Conservation (phyloP, 2,329 filamentous ascomycete species). For the Xylariaceae sp. region DNA sequence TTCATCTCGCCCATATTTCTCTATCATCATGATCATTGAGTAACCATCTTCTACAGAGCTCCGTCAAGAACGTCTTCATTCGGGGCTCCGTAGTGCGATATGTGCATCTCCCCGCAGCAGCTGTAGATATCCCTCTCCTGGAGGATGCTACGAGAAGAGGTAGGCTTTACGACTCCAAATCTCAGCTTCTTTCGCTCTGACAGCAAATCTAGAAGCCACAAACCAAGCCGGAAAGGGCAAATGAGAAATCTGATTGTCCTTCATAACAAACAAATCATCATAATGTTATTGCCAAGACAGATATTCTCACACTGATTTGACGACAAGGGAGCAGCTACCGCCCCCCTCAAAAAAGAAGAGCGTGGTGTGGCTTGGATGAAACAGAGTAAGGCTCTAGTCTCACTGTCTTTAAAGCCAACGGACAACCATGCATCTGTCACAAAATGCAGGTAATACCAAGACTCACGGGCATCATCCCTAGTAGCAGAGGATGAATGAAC, state of each 20-base stretch:
- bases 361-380: too few relatives aligned
- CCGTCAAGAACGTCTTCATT: constrained; percentile 95
- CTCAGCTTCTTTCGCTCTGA: background rate
- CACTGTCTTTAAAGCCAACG: too few relatives aligned
- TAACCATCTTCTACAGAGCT: constrained; percentile 41
- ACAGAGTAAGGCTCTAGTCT: too few relatives aligned
- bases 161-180: constrained; percentile 29
- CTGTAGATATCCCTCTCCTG: constrained; percentile 79
- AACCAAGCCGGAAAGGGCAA: constrained; percentile 56
- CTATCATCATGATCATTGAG: background rate
- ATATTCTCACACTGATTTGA: too few relatives aligned
- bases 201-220: constrained; percentile 47
- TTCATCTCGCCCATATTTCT: background rate
- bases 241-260: constrained; percentile 25
- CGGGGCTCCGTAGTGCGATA: constrained; percentile 90
- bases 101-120: constrained; percentile 76
- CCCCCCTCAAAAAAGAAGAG: too few relatives aligned
- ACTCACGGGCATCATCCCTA: too few relatives aligned
- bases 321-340: too few relatives aligned
- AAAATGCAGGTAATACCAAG: too few relatives aligned
- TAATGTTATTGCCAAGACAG: too few relatives aligned
- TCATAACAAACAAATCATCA: too few relatives aligned
- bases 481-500: too few relatives aligned
- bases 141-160: constrained; percentile 90
- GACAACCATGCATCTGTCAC: too few relatives aligned